Evolutionary conservation across 2,329 filamentous ascomycete species (phyloP), one percentile per base, ranked within the genome.

Genomic region (Sarocladium brachiariae): DNA sequence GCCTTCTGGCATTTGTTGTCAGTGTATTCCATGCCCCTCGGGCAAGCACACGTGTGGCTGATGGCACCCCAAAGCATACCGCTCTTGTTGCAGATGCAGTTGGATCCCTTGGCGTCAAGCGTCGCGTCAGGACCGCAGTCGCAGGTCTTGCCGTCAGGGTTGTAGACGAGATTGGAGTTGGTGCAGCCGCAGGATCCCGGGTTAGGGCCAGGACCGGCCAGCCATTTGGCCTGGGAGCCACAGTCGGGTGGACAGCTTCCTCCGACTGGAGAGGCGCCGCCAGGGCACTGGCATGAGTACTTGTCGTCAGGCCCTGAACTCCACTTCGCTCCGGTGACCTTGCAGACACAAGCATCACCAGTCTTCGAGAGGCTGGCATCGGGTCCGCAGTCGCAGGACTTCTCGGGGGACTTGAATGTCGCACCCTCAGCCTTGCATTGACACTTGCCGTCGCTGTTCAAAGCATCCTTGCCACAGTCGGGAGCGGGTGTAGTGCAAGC

Each of bases 11-110:
- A 45, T 23, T 45, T 45, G 25, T 14, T 27, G 41, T 19, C 41
- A 25, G 18, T 45, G 41, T n/a, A 45, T 31, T 4, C 4, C 41
- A 45, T 45, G 8, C 41, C 41, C 41, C 21, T 45, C 11, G 41
- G 41, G 16, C 41, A 45, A 27, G 41, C 41, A 45, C 41, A 45
- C 6, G 19, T 45, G 16, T 45, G 41, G 21, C 41, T 45, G 41
- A 45, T 16, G 41, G 41, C 41, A 16, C 41, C 41, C 41, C 41
- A 45, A 6, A 45, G 41, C 41, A 45, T 45, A 31, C 41, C 41
- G 41, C 10, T 45, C 41, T 45, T 45, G n/a, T 45, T 45, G 41
- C 41, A 45, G 25, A 6, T 45, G 21, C 41, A 45, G 41, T 18
- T 27, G 13, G 41, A 45, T 11, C 41, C 41, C 16, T 19, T 45